Base-by-base conservation (phyloP, 108 stramenopile genomes). In the Aurantiochytrium sp. region DNA sequence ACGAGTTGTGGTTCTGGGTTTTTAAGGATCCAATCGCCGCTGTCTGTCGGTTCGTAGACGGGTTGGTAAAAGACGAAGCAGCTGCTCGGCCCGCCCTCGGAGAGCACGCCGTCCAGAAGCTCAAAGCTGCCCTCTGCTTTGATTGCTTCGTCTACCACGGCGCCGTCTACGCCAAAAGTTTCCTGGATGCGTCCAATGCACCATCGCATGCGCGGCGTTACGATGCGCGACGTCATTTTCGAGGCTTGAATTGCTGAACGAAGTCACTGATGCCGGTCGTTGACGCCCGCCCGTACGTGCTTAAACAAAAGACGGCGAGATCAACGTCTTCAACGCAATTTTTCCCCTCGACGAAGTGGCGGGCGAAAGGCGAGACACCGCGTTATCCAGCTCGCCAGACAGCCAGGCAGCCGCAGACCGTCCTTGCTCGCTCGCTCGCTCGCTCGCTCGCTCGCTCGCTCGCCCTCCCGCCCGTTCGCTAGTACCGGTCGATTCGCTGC, bases 141-240 rank as follows among this genome's bases (percentile, higher is more conserved):
- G 45, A 83, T 47, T 53, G 76, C 76, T 23, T 83, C 76, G 25
- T 83, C 76, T 6, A 83, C 76, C 10, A 25, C 49, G n/a, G 6
- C 23, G 45, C 76, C 51, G 18, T 83, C 76, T 14, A 83, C 51
- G 49, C 25, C 51, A 23, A 83, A 83, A 12, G 76, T 83, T 4
- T 83, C 76, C 76, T 83, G 76, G 45, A 83, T 83, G 25, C 76
- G 76, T 0, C 49, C 76, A 23, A 83, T 83, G 51, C 76, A 83
- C 76, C 76, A 83, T 6, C 76, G 76, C 76, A 83, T 83, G 49
- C 76, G 76, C 76, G 76, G 51, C 25, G 76, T 83, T 18, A 83
- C 76, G 51, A 83, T 83, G 1, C 51, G 45, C 25, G 76, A 83
- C 51, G 76, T 83, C 76, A 83, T 83, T 14, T 6, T 53, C 49